These are phyloP conservation scores for Debaryomyces psychrophilus DNA, from an alignment of 1,139 yeast species.

Conservation along the genomic window DNA sequence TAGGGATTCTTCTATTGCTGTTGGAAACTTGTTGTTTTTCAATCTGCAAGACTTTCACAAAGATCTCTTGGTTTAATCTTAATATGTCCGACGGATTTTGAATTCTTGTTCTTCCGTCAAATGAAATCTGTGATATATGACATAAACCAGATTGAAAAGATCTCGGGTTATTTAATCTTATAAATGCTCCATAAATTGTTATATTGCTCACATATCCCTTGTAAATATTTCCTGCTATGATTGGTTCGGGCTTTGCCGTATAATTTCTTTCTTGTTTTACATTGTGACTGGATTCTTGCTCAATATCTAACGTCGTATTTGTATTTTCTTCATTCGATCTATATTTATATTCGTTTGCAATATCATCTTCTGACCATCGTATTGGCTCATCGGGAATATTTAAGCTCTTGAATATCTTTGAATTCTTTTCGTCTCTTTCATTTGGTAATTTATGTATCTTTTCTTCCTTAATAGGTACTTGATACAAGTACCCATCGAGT, in stretches of 20 bases:
- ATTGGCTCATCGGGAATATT: conserved; percentile 20
- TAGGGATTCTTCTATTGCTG: conserved; percentile 21
- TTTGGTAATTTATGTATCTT: not conserved
- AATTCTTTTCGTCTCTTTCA: conserved; percentile 8
- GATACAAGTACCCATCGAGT: conserved; percentile 1
- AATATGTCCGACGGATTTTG: conserved; percentile 63
- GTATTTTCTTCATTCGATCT: conserved; percentile 11
- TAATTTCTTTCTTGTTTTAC: conserved; percentile 17
- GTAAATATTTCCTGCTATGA: conserved; percentile 47
- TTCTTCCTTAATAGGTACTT: not conserved
- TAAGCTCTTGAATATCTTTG: conserved; percentile 20
- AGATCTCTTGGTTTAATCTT: conserved; percentile 61
- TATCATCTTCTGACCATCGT: conserved; percentile 14
- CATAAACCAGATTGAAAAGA: conserved; percentile 59
- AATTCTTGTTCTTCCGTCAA: conserved; percentile 47
- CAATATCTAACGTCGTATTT: conserved; percentile 15
- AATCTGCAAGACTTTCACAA: conserved; percentile 57
- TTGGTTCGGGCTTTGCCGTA: conserved; percentile 25
- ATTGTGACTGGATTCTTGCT: not conserved
- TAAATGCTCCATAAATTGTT: conserved; percentile 79
- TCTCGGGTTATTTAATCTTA: conserved; percentile 37
- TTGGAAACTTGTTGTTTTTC: conserved; percentile 28
- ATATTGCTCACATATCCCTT: conserved; percentile 63
- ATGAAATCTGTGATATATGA: conserved; percentile 72
- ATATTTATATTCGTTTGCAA: conserved; percentile 10